These are phyloP conservation scores for Cutaneotrichosporon arboriforme DNA, from an alignment of 1,284 basidiomycete species.

Conservation along the genomic window DNA sequence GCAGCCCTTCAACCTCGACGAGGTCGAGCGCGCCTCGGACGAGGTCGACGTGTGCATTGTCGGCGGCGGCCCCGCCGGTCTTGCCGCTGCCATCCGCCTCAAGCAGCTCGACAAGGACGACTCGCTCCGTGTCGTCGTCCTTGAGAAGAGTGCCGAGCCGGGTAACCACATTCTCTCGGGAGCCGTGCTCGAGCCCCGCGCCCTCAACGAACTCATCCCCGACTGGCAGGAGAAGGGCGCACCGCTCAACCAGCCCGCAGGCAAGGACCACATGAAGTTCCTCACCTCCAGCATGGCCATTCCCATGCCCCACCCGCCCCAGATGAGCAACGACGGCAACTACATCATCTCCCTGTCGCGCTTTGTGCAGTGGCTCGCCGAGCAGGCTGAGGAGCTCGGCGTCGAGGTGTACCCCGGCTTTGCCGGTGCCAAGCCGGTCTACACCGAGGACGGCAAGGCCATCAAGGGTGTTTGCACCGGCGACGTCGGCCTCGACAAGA, in stretches of 20 bases:
- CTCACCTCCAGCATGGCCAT: slow-evolving; percentile 60
- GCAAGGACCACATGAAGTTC: slow-evolving; percentile 78
- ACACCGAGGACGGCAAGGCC: slow-evolving; percentile 60
- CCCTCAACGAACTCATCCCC: slow-evolving; percentile 86
- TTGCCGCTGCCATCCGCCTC: slow-evolving; percentile 91
- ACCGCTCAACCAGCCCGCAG: slow-evolving; percentile 71
- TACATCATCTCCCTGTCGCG: slow-evolving; percentile 88
- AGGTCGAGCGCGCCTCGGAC: slow-evolving; percentile 70
- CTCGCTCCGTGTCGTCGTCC: slow-evolving; percentile 83
- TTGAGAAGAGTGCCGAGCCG: slow-evolving; percentile 92
- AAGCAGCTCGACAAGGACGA: slow-evolving; percentile 84
- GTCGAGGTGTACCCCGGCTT: slow-evolving; percentile 98
- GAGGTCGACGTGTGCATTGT: slow-evolving; percentile 97
- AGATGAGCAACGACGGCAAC: slow-evolving; percentile 93
- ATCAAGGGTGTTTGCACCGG: slow-evolving; percentile 87
- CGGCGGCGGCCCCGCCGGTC: slow-evolving; percentile 88
- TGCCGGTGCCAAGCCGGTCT: slow-evolving; percentile 77
- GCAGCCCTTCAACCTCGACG: slow-evolving; percentile 37
- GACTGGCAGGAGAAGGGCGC: slow-evolving; percentile 65
- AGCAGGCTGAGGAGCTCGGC: slow-evolving; percentile 75
- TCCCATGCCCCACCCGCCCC: slow-evolving; percentile 92
- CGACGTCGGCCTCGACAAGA: slow-evolving; percentile 85
- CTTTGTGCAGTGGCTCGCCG: slow-evolving; percentile 83
- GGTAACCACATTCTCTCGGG: slow-evolving; percentile 96
- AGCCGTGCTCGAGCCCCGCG: slow-evolving; percentile 88